phyloP scores from a whole-genome alignment of 257 asterid genomes.

The Lavandula angustifolia region DNA sequence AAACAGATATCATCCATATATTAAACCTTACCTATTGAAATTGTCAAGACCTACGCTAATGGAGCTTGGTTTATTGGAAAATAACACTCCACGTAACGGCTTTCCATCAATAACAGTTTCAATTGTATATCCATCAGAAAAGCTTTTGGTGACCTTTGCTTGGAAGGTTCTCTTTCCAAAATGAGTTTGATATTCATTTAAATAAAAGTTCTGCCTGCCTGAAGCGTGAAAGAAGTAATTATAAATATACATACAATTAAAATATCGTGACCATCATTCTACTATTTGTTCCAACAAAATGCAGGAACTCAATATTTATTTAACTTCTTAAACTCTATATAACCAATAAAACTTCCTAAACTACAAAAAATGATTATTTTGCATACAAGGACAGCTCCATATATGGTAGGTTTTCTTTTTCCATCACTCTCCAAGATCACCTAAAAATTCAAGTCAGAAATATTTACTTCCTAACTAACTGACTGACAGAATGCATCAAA shows the following conservation, averaged over 20 bases:
- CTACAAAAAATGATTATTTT: neutral
- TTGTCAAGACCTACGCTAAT: slow-evolving; percentile 42
- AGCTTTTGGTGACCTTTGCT: slow-evolving; percentile 76
- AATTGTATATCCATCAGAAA: slow-evolving; percentile 63
- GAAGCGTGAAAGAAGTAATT: slow-evolving; percentile 32
- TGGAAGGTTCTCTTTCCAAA: slow-evolving; percentile 74
- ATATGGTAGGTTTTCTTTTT: neutral
- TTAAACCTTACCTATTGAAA: slow-evolving; percentile 47
- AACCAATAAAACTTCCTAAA: neutral
- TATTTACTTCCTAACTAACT: neutral
- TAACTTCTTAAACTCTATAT: neutral
- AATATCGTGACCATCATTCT: neutral
- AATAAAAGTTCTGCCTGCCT: slow-evolving; percentile 59
- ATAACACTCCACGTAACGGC: slow-evolving; percentile 78
- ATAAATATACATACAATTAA: slow-evolving; percentile 17
- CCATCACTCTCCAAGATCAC: neutral
- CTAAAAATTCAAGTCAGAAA: neutral
- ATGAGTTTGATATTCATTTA: slow-evolving; percentile 54
- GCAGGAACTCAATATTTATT: neutral
- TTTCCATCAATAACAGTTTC: slow-evolving; percentile 90
- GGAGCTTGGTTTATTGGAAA: slow-evolving; percentile 60
- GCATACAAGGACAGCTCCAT: neutral
- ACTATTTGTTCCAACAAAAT: slow-evolving; percentile 3
- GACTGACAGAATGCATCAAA: too few species aligned
- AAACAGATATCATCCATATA: slow-evolving; percentile 17